Evolutionary conservation across 306 rosid species (phyloP), one percentile per base, ranked within the genome.

Genomic region (Castanea sativa): DNA sequence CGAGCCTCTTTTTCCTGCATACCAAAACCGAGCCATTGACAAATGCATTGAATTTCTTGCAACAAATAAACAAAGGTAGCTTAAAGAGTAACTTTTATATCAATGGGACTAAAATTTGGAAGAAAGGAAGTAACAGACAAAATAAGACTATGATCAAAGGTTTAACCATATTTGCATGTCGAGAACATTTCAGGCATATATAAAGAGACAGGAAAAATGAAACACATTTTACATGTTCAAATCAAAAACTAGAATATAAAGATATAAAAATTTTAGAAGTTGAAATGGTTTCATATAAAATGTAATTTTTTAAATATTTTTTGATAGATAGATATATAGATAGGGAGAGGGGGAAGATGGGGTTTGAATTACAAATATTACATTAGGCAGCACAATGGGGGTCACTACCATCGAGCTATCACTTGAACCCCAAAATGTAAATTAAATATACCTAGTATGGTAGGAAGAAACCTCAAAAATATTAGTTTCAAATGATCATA

Each of bases 1-100:
- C 97, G 91, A 21, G 67, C 89, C 80, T 95, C 98, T 89, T 91
- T 95, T 80, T 95, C 99, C 99, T 95, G 89, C 21, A 55, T 59
- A 60, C 53, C 71, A 83, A 23, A 81, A 63, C 38, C 5, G 11
- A 21, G 49, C 65, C 27, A 63, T 20, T 51, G 10, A 73, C 19
- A 20, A 10, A 25, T 71, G 61, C 60, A 76, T 65, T 57, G 38
- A 43, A 25, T 33, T 20, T 52, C 72, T 21, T 55, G 75, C 73
- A 64, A 55, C 25, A 55, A 9, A 9, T 16, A 21, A 14, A 59
- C 55, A 29, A 38, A 45, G 56, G 56, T 43, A 64, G 55, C 80
- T 63, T 38, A 10, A 38, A 73, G 33, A 69, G 29, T 51, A 56
- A 55, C 13, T 61, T 59, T 76, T 16, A 30, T 30, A 64, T 35